Base-by-base conservation (phyloP, 225 moss, liverwort and hornwort species). In the Polytrichum commune region DNA sequence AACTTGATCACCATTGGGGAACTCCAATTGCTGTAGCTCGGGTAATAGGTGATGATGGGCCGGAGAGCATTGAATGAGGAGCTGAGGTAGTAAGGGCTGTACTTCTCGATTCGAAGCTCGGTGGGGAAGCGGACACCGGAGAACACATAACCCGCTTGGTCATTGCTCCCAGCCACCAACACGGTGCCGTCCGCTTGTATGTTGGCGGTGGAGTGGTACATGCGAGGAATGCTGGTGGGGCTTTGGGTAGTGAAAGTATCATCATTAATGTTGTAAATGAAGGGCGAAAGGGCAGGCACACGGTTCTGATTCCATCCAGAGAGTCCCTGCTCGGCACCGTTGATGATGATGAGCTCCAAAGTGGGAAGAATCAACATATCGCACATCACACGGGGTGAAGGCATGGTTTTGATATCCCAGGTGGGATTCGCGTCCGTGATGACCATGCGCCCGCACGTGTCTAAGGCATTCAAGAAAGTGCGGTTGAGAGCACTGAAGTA, bases 211-310 rank as follows among this genome's bases (percentile, higher is more conserved):
- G 72, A 63, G n/a, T 64, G 72, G 72, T 63, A 73, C 35, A 64
- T 38, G 19, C 72, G 27, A 23, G 72, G 72, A 13, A 32, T 62
- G 16, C 4, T 73, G 2, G 54, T 32, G 5, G 72, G 83, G 1
- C 83, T 0, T 1, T 84, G 55, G 2, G 78, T 83, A 55, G 80
- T 70, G 74, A 89, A 83, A 2, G 80, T 76, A 0, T 78, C 74
- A 33, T 76, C 72, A 70, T 76, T 58, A 0, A 85, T 1, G 20
- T 58, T 20, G 58, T 58, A 58, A 1, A 20, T 62, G 5, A 73
- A n/a, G 6, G 72, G 72, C 2, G 33, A 23, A 4, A 73, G 35
- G 24, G 8, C 4, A 19, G 72, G 72, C 8, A 10, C 22, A 13
- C n/a, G 13, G 24, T 24, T 64, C 27, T 23, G 9, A 1, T 53